Evolutionary conservation across 768 basidiomycete genomes (phyloP).

Genomic region (Pisolithus albus): DNA sequence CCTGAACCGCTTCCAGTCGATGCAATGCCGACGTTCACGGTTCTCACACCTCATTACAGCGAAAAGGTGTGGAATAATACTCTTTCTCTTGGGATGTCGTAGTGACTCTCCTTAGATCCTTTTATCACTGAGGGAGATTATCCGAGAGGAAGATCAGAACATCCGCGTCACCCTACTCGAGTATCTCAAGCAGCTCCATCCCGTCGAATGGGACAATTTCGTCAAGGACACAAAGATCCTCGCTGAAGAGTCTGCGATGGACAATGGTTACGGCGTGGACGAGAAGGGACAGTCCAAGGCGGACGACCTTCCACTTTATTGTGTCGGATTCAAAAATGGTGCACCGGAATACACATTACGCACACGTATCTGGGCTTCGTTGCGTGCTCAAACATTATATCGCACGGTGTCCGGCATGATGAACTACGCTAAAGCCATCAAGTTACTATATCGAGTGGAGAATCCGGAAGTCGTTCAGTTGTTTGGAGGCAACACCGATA

Average conservation of each 20-base stretch:
- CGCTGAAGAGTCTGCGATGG: constrained; percentile 89
- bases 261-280: constrained; percentile 67
- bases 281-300: constrained; percentile 82
- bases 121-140: constrained; percentile 94
- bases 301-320: constrained; percentile 95
- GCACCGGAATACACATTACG: constrained; percentile 98
- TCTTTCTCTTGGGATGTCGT: background rate
- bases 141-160: constrained; percentile 96
- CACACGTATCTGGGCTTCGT: constrained; percentile 98
- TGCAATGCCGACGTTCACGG: constrained; percentile 99
- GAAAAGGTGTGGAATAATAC: constrained; percentile 64
- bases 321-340: constrained; percentile 98
- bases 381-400: constrained; percentile 97
- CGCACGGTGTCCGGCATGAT: constrained; percentile 99
- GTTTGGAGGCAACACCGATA: constrained; percentile 97
- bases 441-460: constrained; percentile 97
- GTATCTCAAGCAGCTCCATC: constrained; percentile 97
- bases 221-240: constrained; percentile 99
- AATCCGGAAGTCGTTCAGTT: constrained; percentile 98
- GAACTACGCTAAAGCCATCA: constrained; percentile 99
- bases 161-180: constrained; percentile 95
- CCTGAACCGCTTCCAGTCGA: constrained; percentile 93
- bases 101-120: constrained; percentile 55
- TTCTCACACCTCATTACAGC: constrained; percentile 95
- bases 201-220: constrained; percentile 99